Evolutionary conservation across 192 early-diverging fungal genomes (phyloP).

Genomic region (Backusella circina): DNA sequence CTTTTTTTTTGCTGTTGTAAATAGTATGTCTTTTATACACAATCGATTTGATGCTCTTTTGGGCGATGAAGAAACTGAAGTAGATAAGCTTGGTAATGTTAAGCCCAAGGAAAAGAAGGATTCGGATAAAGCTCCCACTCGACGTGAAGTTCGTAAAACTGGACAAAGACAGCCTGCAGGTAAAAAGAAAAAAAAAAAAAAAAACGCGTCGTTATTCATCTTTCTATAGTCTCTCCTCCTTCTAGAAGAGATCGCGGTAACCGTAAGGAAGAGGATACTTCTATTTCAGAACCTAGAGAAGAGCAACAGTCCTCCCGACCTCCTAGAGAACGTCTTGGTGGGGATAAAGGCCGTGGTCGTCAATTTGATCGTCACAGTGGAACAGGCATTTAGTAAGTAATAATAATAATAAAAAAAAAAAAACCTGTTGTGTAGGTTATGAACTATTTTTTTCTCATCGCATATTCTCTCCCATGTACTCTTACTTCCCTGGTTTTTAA

Average conservation of each 20-base stretch:
- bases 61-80: conserved; percentile 6
- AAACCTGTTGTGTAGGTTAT: neutral
- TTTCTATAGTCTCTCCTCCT: conserved; percentile 5
- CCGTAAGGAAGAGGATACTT: neutral
- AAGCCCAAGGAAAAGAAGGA: conserved; percentile 6
- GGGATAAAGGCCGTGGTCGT: conserved; percentile 24
- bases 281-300: neutral
- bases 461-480: neutral
- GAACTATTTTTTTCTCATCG: neutral
- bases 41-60: conserved; percentile 4
- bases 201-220: neutral
- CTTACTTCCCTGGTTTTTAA: neutral
- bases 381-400: conserved; percentile 52
- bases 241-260: conserved; percentile 11
- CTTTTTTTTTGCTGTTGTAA: neutral
- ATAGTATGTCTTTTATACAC: conserved; percentile 1
- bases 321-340: neutral
- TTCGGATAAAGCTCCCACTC: neutral
- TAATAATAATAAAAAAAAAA: neutral
- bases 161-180: conserved; percentile 12
- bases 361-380: conserved; percentile 83
- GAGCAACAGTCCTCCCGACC: neutral
- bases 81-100: conserved; percentile 6
- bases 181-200: neutral
- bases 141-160: conserved; percentile 2